Evolutionary conservation across 495 filamentous ascomycete species (phyloP).

Genomic region (Daldinia bambusicola): DNA sequence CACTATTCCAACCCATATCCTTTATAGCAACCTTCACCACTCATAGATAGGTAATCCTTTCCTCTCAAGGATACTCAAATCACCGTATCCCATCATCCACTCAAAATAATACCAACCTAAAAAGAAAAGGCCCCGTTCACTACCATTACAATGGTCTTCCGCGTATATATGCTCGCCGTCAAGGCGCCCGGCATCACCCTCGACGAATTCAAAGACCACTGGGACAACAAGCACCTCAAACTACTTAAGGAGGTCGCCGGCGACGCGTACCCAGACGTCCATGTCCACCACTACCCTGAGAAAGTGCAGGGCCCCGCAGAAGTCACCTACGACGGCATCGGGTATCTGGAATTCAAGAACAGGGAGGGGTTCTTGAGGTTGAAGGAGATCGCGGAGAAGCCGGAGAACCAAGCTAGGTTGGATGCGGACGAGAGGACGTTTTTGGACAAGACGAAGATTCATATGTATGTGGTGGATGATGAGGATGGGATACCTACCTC

Average conservation of each 20-base stretch:
- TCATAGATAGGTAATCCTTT: not conserved
- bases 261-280: not conserved
- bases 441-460: not conserved
- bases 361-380: constrained; percentile 4
- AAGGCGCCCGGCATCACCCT: constrained; percentile 3
- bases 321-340: not conserved
- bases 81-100: not conserved
- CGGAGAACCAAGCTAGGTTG: constrained; percentile 1
- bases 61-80: not conserved
- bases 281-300: not conserved
- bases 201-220: constrained; percentile 3
- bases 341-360: not conserved
- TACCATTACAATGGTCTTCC: not conserved
- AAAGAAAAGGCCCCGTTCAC: not conserved
- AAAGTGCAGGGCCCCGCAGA: not conserved
- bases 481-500: not conserved
- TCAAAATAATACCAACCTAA: not conserved
- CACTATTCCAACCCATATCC: not conserved
- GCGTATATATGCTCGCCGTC: not conserved
- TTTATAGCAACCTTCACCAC: not conserved
- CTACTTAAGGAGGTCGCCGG: not conserved
- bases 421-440: not conserved
- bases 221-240: not conserved
- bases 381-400: constrained; percentile 2
- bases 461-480: not conserved